Conservation (phyloP, 2,329 filamentous ascomycete genomes). For the Colletotrichum viniferum region DNA sequence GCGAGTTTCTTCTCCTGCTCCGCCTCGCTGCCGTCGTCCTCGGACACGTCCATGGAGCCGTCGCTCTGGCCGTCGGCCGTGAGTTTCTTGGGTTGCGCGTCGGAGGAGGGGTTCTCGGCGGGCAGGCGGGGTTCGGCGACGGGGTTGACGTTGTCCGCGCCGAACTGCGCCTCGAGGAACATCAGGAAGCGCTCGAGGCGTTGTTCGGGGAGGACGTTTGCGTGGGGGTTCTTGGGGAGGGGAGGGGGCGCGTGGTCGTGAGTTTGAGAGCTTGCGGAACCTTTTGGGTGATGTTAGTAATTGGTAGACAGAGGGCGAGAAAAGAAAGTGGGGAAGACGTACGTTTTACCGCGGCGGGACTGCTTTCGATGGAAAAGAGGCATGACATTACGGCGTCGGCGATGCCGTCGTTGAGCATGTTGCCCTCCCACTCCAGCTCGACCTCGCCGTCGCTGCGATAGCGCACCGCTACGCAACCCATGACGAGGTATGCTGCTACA, state of each 20-base stretch:
- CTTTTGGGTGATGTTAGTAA: slow-evolving; percentile 41
- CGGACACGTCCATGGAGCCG: slow-evolving; percentile 17
- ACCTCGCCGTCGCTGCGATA: slow-evolving; percentile 80
- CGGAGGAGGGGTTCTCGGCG: slow-evolving; percentile 13
- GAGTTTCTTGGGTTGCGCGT: slow-evolving; percentile 32
- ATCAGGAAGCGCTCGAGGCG: slow-evolving; percentile 86
- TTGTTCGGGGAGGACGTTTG: slow-evolving; percentile 72
- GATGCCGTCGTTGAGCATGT: slow-evolving; percentile 96
- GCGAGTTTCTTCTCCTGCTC: slow-evolving; percentile 46
- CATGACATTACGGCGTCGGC: slow-evolving; percentile 97
- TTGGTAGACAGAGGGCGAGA: slow-evolving; percentile 27
- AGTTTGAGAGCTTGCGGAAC: slow-evolving; percentile 62
- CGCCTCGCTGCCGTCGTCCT: slow-evolving; percentile 31
- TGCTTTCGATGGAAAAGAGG: slow-evolving; percentile 89
- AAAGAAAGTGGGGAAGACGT: slow-evolving; percentile 58
- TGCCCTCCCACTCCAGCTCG: slow-evolving; percentile 96
- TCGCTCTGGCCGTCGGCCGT: slow-evolving; percentile 27
- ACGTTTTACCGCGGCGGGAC: slow-evolving; percentile 93
- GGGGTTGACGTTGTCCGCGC: slow-evolving; percentile 78
- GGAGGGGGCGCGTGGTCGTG: slow-evolving; percentile 27
- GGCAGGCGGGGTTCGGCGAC: slow-evolving; percentile 69
- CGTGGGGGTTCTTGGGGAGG: slow-evolving; percentile 71
- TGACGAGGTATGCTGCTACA: slow-evolving; percentile 70
- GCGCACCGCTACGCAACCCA: slow-evolving; percentile 88
- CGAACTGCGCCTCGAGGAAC: slow-evolving; percentile 97